Base-by-base conservation (phyloP, 2,329 filamentous ascomycete species). In the Calonectria pseudoturangicola region DNA sequence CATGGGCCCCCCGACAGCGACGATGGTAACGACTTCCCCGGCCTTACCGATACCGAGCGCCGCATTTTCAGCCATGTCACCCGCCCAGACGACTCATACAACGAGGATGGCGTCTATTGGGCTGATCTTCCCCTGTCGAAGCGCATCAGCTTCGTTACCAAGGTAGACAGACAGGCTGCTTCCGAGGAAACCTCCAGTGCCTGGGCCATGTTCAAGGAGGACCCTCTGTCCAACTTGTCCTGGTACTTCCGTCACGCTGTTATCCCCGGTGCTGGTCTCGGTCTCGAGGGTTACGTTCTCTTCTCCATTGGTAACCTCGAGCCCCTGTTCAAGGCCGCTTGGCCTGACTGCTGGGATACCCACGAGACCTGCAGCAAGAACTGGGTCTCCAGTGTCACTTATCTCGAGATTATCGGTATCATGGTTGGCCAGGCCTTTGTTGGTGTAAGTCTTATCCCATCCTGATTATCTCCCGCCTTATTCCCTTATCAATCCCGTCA, bases 261-360 rank as follows among this genome's bases (percentile, higher is more conserved):
- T 67, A 92, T 98, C 71, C 96, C 96, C 63, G 96, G 96, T 85
- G 95, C 95, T 76, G 96, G 96, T 82, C 91, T 98, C 65, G 93
- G 95, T 82, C 90, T 98, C 33, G 96, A 98, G 89, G 96, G 95
- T 79, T 98, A 98, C 82, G 96, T 98, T 50, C 90, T 98, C 25
- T 98, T 98, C 89, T 98, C 96, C 75, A 98, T 98, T 78, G 96
- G 96, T 71, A 98, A 98, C 84, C 88, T 98, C 76, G 92, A 94
- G 81, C 94, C 96, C 5, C 89, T 98, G 13, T 96, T 98, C 82
- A 85, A 91, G 73, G 89, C 91, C 41, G 91, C 92, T 7, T 98
- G 96, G 89, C 90, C 92, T 1, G 79, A 86, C 4, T 98, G 96
- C 87, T 98, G 96, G 96, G 88, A 87, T 15, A 86, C 87, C 28